Evolutionary conservation across 2,329 filamentous ascomycete species (phyloP), one percentile per base, ranked within the genome.

Genomic region (Aspergillus glaucus): DNA sequence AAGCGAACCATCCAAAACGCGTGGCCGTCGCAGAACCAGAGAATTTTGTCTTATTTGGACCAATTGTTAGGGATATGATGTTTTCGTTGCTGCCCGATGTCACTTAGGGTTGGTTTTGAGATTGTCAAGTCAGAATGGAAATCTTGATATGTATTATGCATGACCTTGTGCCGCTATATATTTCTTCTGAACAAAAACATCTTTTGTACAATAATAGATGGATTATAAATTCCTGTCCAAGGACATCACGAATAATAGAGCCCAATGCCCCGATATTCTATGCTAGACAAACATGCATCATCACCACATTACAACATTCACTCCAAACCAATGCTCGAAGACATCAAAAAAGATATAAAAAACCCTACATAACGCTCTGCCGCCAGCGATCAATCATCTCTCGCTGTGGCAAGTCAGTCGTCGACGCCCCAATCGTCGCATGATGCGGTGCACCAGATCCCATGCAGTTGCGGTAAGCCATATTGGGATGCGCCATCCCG

Each of bases 381-480:
- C 80, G 74, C 80, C 80, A 84, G 30, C 74, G 76, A 67, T 83
- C 79, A 64, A 84, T 81, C 50, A 78, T 68, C 50, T 77, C 79
- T 47, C 78, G 69, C 59, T 80, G 78, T 46, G 45, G 58, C 55
- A 42, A 22, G 21, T 36, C 55, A 57, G 24, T 51, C 47, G 3
- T 63, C 59, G 47, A 57, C 55, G 10, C 26, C 10, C 12, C 56
- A 49, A 52, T 67, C 63, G 19, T 50, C 34, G 17, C n/a, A 3
- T 60, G 51, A 62, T 51, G 24, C 58, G 53, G 41, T 59, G 59
- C 56, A 60, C 60, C 5, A 59, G 59, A 46, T 62, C 48, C 34
- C 60, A 57, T 19, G 57, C 59, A 50, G 26, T 61, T 52, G n/a
- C 58, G 60, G 51, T 62, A 62, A 30, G 61, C 59, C 14, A 58